Evolutionary conservation across 2,329 filamentous ascomycete genomes (phyloP).

Genomic region (Gnomoniopsis smithogilvyi): DNA sequence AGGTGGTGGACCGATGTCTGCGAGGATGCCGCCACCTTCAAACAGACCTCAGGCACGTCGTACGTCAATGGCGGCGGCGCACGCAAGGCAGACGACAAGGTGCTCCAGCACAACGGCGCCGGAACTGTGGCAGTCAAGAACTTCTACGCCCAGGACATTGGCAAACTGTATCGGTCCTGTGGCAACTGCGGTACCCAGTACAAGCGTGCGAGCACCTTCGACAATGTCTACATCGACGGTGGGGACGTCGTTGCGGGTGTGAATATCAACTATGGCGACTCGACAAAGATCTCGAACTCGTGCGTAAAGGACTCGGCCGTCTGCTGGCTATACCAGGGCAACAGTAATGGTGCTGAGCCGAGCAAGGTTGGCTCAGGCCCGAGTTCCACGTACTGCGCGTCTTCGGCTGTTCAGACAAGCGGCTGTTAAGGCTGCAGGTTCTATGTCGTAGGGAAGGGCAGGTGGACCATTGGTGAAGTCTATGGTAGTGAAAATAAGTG

Average conservation of each 20-base stretch:
- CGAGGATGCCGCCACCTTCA: conserved; percentile 34
- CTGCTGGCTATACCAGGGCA: no score
- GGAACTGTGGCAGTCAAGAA: conserved; percentile 31
- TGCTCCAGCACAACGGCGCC: conserved; percentile 36
- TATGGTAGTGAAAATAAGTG: no score
- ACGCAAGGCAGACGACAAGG: conserved; percentile 32
- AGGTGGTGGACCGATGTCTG: conserved; percentile 33
- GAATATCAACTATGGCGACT: conserved; percentile 46
- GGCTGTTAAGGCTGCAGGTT: no score
- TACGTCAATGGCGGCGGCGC: conserved; percentile 36
- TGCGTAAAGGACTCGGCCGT: no score
- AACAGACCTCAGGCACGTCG: conserved; percentile 33
- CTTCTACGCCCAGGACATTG: conserved; percentile 40
- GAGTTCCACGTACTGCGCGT: no score
- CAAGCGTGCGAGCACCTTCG: conserved; percentile 39
- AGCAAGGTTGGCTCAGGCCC: no score
- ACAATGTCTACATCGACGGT: conserved; percentile 38
- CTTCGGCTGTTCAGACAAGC: no score
- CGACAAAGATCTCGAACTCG: conserved; percentile 22
- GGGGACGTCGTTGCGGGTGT: conserved; percentile 40
- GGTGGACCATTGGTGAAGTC: no score
- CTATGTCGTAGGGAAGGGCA: no score
- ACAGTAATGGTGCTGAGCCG: no score
- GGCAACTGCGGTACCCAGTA: conserved; percentile 43
- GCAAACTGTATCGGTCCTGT: conserved; percentile 45